Evolutionary conservation across 768 basidiomycete genomes (phyloP).

Genomic region (Mycena haematopus): DNA sequence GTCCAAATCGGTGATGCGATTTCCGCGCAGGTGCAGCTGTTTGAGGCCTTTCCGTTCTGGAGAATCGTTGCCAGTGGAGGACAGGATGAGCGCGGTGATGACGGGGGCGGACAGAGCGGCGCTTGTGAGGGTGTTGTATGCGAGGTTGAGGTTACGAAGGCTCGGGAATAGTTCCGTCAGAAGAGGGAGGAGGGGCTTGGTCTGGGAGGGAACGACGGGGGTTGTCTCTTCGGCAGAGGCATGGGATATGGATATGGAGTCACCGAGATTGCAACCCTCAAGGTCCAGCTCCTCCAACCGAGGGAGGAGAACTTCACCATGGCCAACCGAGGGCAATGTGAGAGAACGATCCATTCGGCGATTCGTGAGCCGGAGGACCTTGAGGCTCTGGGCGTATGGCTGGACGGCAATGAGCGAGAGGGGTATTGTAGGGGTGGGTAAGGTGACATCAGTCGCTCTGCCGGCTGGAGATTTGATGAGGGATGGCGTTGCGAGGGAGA

Average conservation of each 20-base stretch:
- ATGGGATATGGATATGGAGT: slow-evolving; percentile 58
- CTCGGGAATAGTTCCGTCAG: slow-evolving; percentile 74
- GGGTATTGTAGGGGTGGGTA: slow-evolving; percentile 75
- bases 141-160: slow-evolving; percentile 71
- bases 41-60: slow-evolving; percentile 57
- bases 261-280: slow-evolving; percentile 74
- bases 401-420: slow-evolving; percentile 65
- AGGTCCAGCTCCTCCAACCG: slow-evolving; percentile 75
- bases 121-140: slow-evolving; percentile 74
- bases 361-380: slow-evolving; percentile 63
- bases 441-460: slow-evolving; percentile 47
- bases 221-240: slow-evolving; percentile 39
- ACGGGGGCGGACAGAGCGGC: slow-evolving; percentile 54
- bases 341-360: slow-evolving; percentile 73
- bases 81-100: slow-evolving; percentile 59
- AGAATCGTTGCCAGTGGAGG: slow-evolving; percentile 19
- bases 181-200: slow-evolving; percentile 57
- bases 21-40: slow-evolving; percentile 73
- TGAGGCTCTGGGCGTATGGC: slow-evolving; percentile 64
- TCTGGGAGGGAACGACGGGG: slow-evolving; percentile 47
- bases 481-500: slow-evolving; percentile 54
- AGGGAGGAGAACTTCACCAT: slow-evolving; percentile 57
- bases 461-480: slow-evolving; percentile 5
- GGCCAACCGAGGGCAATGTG: slow-evolving; percentile 50
- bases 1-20: slow-evolving; percentile 64